These are phyloP conservation scores for Hanseniaspora sp. DNA, from an alignment of 1,139 yeast genomes.

Conservation along the genomic window DNA sequence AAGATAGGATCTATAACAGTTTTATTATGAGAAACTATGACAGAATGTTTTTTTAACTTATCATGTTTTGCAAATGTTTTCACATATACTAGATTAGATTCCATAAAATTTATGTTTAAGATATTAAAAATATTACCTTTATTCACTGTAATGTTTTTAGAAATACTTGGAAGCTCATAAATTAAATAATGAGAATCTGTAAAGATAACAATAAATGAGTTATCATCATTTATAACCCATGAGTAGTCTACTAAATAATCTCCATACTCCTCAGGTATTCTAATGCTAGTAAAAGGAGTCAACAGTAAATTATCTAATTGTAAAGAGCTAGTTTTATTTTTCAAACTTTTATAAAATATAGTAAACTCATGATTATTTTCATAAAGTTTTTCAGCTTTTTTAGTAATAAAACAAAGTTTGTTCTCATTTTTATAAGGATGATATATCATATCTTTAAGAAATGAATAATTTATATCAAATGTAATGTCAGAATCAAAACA, in stretches of 20 bases:
- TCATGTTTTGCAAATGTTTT: not conserved
- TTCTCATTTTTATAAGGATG: not conserved
- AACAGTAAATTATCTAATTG: not conserved
- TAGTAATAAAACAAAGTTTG: not conserved
- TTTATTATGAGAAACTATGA: not conserved
- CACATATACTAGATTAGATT: not conserved
- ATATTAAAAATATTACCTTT: not conserved
- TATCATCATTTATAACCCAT: not conserved
- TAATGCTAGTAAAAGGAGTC: not conserved
- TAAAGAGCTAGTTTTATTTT: not conserved
- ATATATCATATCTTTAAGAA: not conserved
- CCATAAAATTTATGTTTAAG: not conserved
- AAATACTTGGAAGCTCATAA: not conserved
- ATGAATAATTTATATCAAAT: not conserved
- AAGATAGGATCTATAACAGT: not conserved
- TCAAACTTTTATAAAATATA: not conserved
- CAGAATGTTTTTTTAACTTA: not conserved
- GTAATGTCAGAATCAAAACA: not conserved
- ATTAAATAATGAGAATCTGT: slow-evolving; percentile 4
- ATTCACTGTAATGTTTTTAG: not conserved
- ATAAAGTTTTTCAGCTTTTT: not conserved
- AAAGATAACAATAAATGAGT: not conserved
- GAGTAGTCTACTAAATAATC: slow-evolving; percentile 15
- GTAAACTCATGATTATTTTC: not conserved
- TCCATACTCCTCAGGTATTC: not conserved